Conservation (phyloP, 768 basidiomycete species). For the Grammothele lineata region DNA sequence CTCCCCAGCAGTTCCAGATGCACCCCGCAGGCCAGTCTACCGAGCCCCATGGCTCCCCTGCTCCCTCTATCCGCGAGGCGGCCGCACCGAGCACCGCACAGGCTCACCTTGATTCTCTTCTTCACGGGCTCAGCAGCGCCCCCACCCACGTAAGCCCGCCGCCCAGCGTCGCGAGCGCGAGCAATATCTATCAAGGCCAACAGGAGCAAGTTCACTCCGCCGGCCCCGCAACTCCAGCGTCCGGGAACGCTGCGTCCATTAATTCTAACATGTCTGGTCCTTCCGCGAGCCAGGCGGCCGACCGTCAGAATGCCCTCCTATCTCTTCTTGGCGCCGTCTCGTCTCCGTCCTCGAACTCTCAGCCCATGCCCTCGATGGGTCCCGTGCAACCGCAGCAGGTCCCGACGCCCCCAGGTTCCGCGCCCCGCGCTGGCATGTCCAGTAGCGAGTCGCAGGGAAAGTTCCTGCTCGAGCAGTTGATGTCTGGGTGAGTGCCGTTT, state of each 20-base stretch:
- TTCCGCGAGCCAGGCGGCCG: slow-evolving; percentile 40
- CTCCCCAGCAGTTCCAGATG: slow-evolving; percentile 22
- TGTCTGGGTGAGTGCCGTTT: slow-evolving; percentile 62
- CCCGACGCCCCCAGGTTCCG: slow-evolving; percentile 59
- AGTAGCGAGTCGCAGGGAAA: slow-evolving; percentile 67
- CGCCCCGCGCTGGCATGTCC: slow-evolving; percentile 47
- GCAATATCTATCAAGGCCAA: slow-evolving; percentile 23
- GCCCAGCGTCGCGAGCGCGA: slow-evolving; percentile 22
- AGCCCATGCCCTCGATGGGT: slow-evolving; percentile 27
- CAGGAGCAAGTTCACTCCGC: slow-evolving; percentile 31
- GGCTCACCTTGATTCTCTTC: slow-evolving; percentile 64
- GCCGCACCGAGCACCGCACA: slow-evolving; percentile 42
- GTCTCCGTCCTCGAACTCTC: slow-evolving; percentile 30
- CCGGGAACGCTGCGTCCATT: slow-evolving; percentile 35
- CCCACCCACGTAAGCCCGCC: slow-evolving; percentile 34
- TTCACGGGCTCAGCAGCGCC: slow-evolving; percentile 43
- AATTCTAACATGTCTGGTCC: slow-evolving; percentile 37
- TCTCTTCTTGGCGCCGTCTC: slow-evolving; percentile 58
- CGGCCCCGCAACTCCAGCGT: slow-evolving; percentile 40
- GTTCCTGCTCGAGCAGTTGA: slow-evolving; percentile 72
- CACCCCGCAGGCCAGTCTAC: slow-evolving; percentile 9
- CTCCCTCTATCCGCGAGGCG: slow-evolving; percentile 32
- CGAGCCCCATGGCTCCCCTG: slow-evolving; percentile 31
- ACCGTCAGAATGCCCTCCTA: slow-evolving; percentile 73
- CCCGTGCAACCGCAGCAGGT: slow-evolving; percentile 48